phyloP scores from a whole-genome alignment of 2,329 filamentous ascomycete genomes.

The Cytospora piceicola region DNA sequence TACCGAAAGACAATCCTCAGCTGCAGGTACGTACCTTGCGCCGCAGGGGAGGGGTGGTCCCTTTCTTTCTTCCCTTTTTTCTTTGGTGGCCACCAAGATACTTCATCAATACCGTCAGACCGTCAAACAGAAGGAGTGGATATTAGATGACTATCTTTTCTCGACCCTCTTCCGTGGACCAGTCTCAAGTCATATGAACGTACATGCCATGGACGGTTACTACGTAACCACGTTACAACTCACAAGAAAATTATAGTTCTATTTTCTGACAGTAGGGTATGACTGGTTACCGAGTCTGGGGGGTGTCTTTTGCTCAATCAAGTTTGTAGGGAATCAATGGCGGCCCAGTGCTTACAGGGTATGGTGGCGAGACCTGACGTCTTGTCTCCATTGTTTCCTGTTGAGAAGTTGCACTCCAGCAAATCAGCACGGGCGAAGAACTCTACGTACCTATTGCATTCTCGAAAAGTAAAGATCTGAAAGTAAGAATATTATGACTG shows the following conservation, averaged over 20 bases:
- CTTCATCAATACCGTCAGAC: background rate
- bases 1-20: background rate
- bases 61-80: too few species aligned
- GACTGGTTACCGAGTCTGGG: background rate
- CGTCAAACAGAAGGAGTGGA: background rate
- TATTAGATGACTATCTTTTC: background rate
- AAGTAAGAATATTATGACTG: background rate
- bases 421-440: background rate
- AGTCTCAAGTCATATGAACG: background rate
- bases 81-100: background rate
- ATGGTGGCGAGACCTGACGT: constrained; percentile 2
- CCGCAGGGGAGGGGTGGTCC: background rate
- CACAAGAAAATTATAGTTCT: background rate
- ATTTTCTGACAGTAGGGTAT: background rate
- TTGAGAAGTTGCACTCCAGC: background rate
- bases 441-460: background rate
- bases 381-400: background rate
- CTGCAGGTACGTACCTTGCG: background rate
- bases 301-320: background rate
- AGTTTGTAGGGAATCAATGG: background rate
- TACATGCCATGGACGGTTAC: background rate
- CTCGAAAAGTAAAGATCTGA: background rate
- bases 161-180: constrained; percentile 1
- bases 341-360: background rate
- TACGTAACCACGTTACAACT: background rate